Conservation (phyloP, 179 eudicot genomes). For the Dionaea muscipula region DNA sequence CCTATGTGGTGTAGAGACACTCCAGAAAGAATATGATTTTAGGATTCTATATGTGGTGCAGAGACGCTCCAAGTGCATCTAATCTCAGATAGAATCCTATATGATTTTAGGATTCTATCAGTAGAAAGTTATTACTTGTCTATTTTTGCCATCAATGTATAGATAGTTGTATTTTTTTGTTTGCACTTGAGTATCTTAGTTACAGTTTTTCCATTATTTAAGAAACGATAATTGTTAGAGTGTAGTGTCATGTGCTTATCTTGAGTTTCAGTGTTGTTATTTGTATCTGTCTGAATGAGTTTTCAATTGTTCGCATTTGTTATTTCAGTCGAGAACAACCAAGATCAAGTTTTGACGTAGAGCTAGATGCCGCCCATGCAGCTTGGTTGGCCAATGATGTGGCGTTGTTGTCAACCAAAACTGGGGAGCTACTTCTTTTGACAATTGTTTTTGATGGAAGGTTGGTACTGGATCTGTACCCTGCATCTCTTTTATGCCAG, state of each 20-base stretch:
- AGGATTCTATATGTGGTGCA: too few species aligned
- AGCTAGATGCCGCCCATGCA: constrained; percentile 95
- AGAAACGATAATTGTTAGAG: too few species aligned
- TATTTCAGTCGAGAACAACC: constrained; percentile 69
- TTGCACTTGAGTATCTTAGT: neutral
- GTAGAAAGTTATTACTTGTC: too few species aligned
- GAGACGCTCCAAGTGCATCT: too few species aligned
- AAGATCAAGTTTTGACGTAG: constrained; percentile 66
- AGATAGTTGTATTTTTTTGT: neutral
- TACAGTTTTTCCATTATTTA: too few species aligned
- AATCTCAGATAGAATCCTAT: too few species aligned
- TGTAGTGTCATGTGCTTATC: neutral
- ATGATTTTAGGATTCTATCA: too few species aligned
- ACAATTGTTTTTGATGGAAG: constrained; percentile 95
- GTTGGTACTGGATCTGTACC: constrained; percentile 25
- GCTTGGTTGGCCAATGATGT: constrained; percentile 93
- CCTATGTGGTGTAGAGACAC: too few species aligned
- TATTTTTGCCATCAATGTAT: too few species aligned
- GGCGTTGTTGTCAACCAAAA: constrained; percentile 79
- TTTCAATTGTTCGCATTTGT: constrained; percentile 1
- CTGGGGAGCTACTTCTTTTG: constrained; percentile 78
- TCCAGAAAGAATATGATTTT: too few species aligned
- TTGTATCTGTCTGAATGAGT: neutral
- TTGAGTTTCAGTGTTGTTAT: constrained; percentile 4
- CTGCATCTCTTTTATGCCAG: neutral